These are phyloP conservation scores for Lodderomyces margitis DNA, from an alignment of 1,139 yeast species.

Conservation along the genomic window DNA sequence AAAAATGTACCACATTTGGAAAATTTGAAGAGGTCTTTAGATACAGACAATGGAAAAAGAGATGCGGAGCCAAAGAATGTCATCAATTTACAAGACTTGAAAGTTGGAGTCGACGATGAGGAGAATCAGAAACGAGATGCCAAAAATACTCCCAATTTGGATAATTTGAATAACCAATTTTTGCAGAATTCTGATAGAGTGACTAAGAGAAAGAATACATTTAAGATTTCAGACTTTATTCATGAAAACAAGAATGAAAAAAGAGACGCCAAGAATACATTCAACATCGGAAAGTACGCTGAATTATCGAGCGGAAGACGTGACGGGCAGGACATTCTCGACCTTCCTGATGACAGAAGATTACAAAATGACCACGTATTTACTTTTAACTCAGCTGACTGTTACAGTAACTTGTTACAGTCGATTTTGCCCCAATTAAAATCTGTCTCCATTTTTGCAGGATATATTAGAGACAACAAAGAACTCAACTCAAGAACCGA, in stretches of 20 bases:
- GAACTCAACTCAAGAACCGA: constrained; percentile 44
- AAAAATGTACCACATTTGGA: constrained; percentile 16
- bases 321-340: constrained; percentile 8
- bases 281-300: constrained; percentile 13
- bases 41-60: constrained; percentile 13
- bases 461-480: constrained; percentile 54
- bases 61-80: constrained; percentile 12
- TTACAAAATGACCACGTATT: constrained; percentile 6
- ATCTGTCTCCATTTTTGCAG: constrained; percentile 50
- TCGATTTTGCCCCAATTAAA: constrained; percentile 44
- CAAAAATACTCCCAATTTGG: constrained; percentile 22
- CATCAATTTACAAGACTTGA: constrained; percentile 8
- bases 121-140: constrained; percentile 19
- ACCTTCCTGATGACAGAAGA: background rate
- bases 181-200: background rate
- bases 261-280: constrained; percentile 21
- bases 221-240: background rate
- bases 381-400: constrained; percentile 13
- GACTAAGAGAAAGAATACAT: constrained; percentile 3
- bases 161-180: constrained; percentile 12
- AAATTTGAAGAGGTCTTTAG: background rate
- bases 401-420: constrained; percentile 23
- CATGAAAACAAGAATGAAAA: constrained; percentile 10
- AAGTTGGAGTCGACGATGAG: constrained; percentile 3
- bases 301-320: constrained; percentile 8